Evolutionary conservation across 768 basidiomycete species (phyloP).

Genomic region (Termitomyces sp.): DNA sequence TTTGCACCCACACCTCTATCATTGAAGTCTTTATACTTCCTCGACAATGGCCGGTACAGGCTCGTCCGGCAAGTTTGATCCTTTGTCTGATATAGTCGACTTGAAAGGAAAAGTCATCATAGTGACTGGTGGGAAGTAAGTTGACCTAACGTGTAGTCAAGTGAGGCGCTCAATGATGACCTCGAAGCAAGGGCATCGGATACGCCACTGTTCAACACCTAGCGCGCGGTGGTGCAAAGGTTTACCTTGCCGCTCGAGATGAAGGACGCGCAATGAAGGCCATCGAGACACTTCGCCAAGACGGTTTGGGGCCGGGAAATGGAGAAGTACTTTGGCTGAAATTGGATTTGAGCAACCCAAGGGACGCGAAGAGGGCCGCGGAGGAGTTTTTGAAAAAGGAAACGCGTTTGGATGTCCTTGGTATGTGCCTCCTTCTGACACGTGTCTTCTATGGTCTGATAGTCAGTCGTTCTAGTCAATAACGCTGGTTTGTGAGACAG

Average conservation of each 20-base stretch:
- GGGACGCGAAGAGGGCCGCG: conserved; percentile 40
- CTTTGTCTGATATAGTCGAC: conserved; percentile 32
- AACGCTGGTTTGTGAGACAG: conserved; percentile 45
- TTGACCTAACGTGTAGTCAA: neutral
- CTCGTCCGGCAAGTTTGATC: conserved; percentile 6
- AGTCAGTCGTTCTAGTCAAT: conserved; percentile 33
- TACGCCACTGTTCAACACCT: conserved; percentile 47
- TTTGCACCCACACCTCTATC: neutral
- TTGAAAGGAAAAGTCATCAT: conserved; percentile 45
- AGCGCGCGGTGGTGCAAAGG: conserved; percentile 48
- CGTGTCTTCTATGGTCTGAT: too few species aligned
- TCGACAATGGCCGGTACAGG: neutral
- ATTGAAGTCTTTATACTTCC: neutral
- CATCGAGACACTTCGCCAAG: conserved; percentile 37
- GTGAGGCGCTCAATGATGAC: neutral
- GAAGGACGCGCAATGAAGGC: conserved; percentile 40
- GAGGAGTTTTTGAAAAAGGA: conserved; percentile 46
- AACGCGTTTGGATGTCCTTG: conserved; percentile 46
- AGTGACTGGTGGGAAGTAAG: conserved; percentile 55
- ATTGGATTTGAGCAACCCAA: conserved; percentile 46
- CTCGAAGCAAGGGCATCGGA: conserved; percentile 27
- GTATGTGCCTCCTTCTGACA: conserved; percentile 26
- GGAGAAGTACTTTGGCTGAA: conserved; percentile 45
- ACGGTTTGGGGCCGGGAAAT: conserved; percentile 37
- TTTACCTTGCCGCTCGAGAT: conserved; percentile 52